Percentiles rank a stretch among this genome's conserved stretches.
Evolutionary conservation across 768 basidiomycete genomes (phyloP).

Genomic region (Mycena belliarum): DNA sequence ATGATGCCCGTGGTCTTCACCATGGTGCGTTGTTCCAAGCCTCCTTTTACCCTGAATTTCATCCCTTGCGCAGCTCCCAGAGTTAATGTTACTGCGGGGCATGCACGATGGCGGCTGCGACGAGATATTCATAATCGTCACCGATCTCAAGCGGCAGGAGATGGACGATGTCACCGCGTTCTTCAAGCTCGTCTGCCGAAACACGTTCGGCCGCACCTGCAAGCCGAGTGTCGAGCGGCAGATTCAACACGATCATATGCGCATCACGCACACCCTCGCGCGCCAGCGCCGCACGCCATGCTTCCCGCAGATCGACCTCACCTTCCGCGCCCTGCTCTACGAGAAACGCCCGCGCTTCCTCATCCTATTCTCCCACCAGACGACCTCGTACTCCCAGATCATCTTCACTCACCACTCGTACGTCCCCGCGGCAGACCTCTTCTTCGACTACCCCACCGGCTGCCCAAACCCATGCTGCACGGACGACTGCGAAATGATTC

Average conservation of each 20-base stretch:
- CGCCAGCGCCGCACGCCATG: slow-evolving; percentile 75
- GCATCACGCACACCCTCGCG: slow-evolving; percentile 63
- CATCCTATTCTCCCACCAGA: slow-evolving; percentile 78
- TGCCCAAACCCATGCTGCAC: slow-evolving; percentile 80
- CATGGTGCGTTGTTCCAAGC: slow-evolving; percentile 49
- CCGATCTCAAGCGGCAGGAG: slow-evolving; percentile 75
- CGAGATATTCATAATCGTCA: slow-evolving; percentile 77
- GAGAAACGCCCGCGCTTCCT: slow-evolving; percentile 79
- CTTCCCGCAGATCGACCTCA: slow-evolving; percentile 81
- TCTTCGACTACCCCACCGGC: slow-evolving; percentile 76
- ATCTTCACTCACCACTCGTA: slow-evolving; percentile 73
- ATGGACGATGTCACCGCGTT: slow-evolving; percentile 82
- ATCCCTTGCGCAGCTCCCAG: slow-evolving; percentile 56
- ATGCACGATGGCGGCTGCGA: slow-evolving; percentile 83
- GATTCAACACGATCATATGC: slow-evolving; percentile 77
- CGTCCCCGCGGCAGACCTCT: slow-evolving; percentile 72
- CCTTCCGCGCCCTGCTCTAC: slow-evolving; percentile 71
- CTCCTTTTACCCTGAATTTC: no score
- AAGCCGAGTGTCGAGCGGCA: slow-evolving; percentile 67
- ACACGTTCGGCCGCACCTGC: slow-evolving; percentile 60
- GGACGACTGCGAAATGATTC: slow-evolving; percentile 82
- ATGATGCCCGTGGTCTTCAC: slow-evolving; percentile 84
- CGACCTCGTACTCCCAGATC: slow-evolving; percentile 80
- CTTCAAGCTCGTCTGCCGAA: slow-evolving; percentile 70
- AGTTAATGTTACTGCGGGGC: slow-evolving; percentile 76